These are phyloP conservation scores for Aspergillus bertholletiae DNA, from an alignment of 495 filamentous ascomycete species.

Conservation along the genomic window DNA sequence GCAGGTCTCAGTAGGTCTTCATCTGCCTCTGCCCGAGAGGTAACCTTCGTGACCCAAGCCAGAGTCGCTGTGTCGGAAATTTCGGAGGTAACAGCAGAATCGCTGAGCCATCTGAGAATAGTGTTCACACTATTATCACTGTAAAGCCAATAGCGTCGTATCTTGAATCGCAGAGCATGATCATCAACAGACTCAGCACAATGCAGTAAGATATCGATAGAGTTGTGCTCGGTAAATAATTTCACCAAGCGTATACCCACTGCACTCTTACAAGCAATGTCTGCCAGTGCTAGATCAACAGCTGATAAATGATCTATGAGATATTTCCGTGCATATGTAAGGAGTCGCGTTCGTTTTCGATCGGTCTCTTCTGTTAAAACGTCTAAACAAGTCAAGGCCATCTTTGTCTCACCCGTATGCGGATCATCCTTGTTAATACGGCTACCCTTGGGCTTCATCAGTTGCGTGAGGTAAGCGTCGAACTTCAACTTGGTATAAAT, in stretches of 20 bases:
- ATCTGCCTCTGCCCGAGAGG: conserved; percentile 11
- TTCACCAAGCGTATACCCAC: conserved; percentile 31
- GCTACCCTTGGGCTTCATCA: conserved; percentile 15
- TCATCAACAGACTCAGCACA: conserved; percentile 1
- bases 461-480: conserved; percentile 32
- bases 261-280: conserved; percentile 25
- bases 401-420: conserved; percentile 22
- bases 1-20: conserved; percentile 16
- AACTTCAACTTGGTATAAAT: conserved; percentile 32
- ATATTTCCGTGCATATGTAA: conserved; percentile 29
- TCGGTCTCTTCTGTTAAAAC: conserved; percentile 18
- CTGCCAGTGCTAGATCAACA: conserved; percentile 31
- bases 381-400: conserved; percentile 25
- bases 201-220: conserved; percentile 32
- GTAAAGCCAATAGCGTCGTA: conserved; percentile 25
- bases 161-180: conserved; percentile 2
- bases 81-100: conserved; percentile 28
- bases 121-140: conserved; percentile 22
- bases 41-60: conserved; percentile 13
- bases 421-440: conserved; percentile 17
- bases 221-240: conserved; percentile 25
- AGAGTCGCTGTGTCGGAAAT: conserved; percentile 16
- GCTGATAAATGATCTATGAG: conserved; percentile 28
- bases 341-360: conserved; percentile 18
- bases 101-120: conserved; percentile 28